Conservation (phyloP, 2,329 filamentous ascomycete species). For the Ophiosphaerella narmari region DNA sequence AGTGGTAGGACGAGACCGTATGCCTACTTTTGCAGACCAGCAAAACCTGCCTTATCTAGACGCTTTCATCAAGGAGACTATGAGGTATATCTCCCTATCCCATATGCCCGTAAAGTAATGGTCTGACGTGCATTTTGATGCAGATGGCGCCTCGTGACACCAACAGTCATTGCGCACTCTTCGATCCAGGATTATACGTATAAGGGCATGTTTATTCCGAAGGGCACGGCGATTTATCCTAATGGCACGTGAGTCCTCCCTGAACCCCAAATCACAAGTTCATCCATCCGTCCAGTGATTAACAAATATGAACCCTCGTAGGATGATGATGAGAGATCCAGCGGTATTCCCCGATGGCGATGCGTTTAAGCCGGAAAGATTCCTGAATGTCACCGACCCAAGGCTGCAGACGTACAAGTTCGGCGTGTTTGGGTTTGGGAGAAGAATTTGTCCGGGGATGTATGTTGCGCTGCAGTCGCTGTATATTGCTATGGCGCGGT, state of each 20-base stretch:
- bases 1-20: conserved; percentile 3
- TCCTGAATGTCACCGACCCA: conserved; percentile 7
- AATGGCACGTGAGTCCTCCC: conserved; percentile 8
- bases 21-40: conserved; percentile 4
- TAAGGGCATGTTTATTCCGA: conserved; percentile 8
- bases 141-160: conserved; percentile 10
- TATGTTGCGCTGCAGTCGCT: conserved; percentile 10
- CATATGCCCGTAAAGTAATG: conserved; percentile 6
- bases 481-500: conserved; percentile 10
- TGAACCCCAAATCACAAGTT: conserved; percentile 2
- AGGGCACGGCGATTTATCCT: conserved; percentile 8
- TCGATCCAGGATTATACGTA: conserved; percentile 10
- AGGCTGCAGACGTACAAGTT: conserved; percentile 9
- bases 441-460: conserved; percentile 9
- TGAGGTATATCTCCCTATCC: conserved; percentile 8
- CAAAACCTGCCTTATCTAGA: conserved; percentile 3
- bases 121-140: conserved; percentile 9
- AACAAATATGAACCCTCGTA: conserved; percentile 8
- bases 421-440: conserved; percentile 9
- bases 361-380: conserved; percentile 8
- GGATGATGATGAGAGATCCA: conserved; percentile 10
- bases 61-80: conserved; percentile 5
- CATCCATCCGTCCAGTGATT: conserved; percentile 5
- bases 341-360: conserved; percentile 8
- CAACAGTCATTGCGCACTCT: conserved; percentile 10